A percentile compares a stretch with the other conserved stretches of the same genome.
Evolutionary conservation across 73 alveolate genomes (phyloP).

Genomic region (Tetrahymena borealis): DNA sequence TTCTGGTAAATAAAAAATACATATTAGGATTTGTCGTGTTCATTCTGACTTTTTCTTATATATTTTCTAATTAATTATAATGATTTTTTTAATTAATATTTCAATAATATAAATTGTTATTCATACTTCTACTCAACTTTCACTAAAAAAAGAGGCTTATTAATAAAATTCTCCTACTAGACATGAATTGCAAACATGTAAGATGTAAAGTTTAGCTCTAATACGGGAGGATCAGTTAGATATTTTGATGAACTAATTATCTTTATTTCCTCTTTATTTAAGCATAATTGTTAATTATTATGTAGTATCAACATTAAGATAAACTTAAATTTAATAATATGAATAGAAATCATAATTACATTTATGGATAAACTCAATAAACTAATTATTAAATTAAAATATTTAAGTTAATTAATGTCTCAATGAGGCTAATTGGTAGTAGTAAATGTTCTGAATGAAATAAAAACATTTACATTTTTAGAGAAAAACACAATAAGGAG

Average conservation of each 20-base stretch:
- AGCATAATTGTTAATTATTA: too few species aligned
- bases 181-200: neutral
- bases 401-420: too few species aligned
- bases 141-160: neutral
- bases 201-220: neutral
- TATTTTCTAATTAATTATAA: neutral
- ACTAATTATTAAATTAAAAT: too few species aligned
- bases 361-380: neutral
- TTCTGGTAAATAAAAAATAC: neutral
- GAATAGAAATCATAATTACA: neutral
- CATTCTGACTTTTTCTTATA: neutral
- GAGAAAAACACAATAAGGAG: neutral
- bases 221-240: neutral
- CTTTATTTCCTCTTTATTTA: neutral
- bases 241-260: neutral
- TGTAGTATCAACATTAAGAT: too few species aligned
- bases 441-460: too few species aligned
- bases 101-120: too few species aligned
- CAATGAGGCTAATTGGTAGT: too few species aligned
- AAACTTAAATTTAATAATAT: too few species aligned
- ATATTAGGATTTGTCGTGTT: neutral
- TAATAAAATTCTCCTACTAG: neutral
- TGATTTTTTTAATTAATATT: too few species aligned
- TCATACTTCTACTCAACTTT: neutral
- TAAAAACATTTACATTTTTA: neutral